Percentiles rank a stretch among this genome's conserved stretches.
Evolutionary conservation across 2,329 filamentous ascomycete genomes (phyloP).

Genomic region (Akanthomyces muscarius): DNA sequence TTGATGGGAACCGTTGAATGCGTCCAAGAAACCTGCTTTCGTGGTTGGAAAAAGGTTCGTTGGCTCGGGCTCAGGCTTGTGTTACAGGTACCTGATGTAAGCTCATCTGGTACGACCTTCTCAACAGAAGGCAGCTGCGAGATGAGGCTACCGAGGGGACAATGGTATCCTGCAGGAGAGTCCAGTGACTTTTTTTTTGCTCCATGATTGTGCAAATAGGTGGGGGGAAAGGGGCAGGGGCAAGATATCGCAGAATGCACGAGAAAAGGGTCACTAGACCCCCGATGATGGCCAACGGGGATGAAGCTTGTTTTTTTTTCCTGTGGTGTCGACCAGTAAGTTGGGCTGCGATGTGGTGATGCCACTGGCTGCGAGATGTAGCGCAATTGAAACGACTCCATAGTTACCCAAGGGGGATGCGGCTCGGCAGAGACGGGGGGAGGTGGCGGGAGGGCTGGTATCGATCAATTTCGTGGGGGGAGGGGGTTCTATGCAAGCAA

Average conservation of each 20-base stretch:
- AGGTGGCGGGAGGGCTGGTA: not conserved
- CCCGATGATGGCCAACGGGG: not conserved
- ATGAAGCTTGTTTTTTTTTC: not conserved
- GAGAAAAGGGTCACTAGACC: constrained; percentile 4
- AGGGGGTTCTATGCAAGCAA: too few species aligned
- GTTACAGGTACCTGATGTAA: not conserved
- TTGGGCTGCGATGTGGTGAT: constrained; percentile 4
- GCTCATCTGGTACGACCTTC: not conserved
- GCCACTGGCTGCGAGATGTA: not conserved
- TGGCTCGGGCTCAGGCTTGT: not conserved
- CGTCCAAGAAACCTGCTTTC: too few species aligned
- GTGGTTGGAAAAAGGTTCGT: too few species aligned
- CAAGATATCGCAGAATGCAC: not conserved
- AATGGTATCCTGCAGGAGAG: too few species aligned
- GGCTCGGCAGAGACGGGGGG: not conserved
- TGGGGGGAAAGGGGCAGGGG: not conserved
- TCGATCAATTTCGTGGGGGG: not conserved
- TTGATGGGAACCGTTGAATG: too few species aligned
- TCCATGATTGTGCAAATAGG: not conserved
- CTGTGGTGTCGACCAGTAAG: not conserved
- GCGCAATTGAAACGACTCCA: too few species aligned
- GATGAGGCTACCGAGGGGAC: too few species aligned
- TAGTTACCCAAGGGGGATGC: not conserved
- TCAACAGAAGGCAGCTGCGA: too few species aligned
- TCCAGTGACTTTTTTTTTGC: not conserved